Conservation (phyloP, 805 yeast genomes). For the Lipomyces oligophaga region DNA sequence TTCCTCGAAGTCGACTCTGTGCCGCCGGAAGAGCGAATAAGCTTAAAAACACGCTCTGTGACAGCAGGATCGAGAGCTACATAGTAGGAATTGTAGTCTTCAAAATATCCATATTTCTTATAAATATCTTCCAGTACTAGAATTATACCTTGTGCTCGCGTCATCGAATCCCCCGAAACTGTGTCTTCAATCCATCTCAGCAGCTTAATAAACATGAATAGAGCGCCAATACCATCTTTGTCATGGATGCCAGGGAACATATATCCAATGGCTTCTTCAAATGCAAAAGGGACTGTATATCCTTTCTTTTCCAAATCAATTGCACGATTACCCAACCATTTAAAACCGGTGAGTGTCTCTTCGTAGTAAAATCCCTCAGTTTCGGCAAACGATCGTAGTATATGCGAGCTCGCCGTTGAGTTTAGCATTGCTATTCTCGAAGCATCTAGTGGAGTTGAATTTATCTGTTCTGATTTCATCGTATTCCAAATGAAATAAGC, state of each 20-base stretch:
- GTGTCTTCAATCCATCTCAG: conserved; percentile 35
- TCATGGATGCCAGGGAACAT: conserved; percentile 84
- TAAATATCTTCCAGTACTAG: conserved; percentile 52
- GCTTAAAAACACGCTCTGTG: conserved; percentile 54
- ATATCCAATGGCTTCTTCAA: conserved; percentile 94
- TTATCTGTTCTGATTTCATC: conserved; percentile 12
- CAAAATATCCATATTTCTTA: conserved; percentile 69
- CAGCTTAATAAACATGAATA: conserved; percentile 69
- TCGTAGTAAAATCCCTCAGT: conserved; percentile 55
- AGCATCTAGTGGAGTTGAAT: background rate
- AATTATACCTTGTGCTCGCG: conserved; percentile 20
- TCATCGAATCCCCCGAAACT: conserved; percentile 7
- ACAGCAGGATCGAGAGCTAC: conserved; percentile 51
- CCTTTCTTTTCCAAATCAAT: conserved; percentile 65
- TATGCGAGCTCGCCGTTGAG: conserved; percentile 90
- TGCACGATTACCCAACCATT: conserved; percentile 94
- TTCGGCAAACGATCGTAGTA: conserved; percentile 65
- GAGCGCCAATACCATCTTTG: conserved; percentile 88
- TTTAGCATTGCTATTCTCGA: conserved; percentile 57
- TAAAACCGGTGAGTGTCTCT: conserved; percentile 93
- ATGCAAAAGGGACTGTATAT: conserved; percentile 75
- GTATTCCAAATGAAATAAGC: conserved; percentile 51
- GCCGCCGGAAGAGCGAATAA: conserved; percentile 41
- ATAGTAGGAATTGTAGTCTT: conserved; percentile 85
- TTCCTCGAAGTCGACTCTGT: conserved; percentile 10